phyloP scores from a whole-genome alignment of 148 eudicot genomes.

The Vaccinium macrocarpon region DNA sequence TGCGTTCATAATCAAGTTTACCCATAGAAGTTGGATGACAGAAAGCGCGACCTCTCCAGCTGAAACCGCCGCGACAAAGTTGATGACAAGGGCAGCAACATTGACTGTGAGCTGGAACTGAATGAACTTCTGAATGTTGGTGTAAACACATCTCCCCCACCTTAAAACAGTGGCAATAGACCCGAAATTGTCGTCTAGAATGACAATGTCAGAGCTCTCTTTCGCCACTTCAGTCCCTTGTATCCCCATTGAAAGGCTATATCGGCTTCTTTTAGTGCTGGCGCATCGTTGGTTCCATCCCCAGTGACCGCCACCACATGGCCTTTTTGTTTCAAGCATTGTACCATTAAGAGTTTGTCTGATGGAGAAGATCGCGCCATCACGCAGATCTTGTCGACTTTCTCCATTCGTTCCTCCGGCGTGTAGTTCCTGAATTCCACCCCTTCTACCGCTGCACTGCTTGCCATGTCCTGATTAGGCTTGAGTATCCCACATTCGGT shows the following conservation, averaged over 20 bases:
- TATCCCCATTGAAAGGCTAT: conserved; percentile 19
- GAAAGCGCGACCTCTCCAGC: conserved; percentile 18
- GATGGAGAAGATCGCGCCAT: conserved; percentile 18
- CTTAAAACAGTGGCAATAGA: background rate
- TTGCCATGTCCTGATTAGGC: background rate
- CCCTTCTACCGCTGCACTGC: conserved; percentile 9
- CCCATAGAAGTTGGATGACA: conserved; percentile 19
- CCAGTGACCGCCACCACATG: conserved; percentile 27
- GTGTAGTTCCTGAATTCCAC: conserved; percentile 14
- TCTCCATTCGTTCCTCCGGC: conserved; percentile 14
- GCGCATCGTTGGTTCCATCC: conserved; percentile 16
- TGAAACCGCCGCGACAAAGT: conserved; percentile 17
- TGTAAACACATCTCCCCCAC: conserved; percentile 19
- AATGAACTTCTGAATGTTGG: conserved; percentile 17
- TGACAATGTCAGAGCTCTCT: conserved; percentile 14
- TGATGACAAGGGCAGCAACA: conserved; percentile 12
- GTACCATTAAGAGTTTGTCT: conserved; percentile 17
- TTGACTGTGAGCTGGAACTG: conserved; percentile 20
- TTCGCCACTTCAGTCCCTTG: conserved; percentile 9
- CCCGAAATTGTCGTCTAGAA: conserved; percentile 9
- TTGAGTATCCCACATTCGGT: conserved; percentile 26
- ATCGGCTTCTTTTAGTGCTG: conserved; percentile 6
- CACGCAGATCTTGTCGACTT: conserved; percentile 16
- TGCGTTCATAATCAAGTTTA: conserved; percentile 21
- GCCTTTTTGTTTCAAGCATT: conserved; percentile 15